Percentiles rank a stretch among this genome's conserved stretches.
Evolutionary conservation across 148 eudicot genomes (phyloP).

Genomic region (Drosera capensis): DNA sequence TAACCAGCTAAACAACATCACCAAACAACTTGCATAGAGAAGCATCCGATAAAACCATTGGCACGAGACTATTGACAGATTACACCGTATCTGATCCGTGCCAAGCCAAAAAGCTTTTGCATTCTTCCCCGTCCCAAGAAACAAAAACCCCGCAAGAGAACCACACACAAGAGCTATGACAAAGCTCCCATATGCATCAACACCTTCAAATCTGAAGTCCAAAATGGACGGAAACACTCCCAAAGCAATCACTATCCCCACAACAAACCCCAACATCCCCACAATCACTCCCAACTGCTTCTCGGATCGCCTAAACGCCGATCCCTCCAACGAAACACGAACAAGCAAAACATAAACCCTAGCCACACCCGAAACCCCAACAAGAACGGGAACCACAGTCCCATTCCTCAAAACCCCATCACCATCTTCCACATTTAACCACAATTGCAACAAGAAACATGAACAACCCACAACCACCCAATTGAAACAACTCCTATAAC

Average conservation of each 20-base stretch:
- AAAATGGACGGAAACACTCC: too few species aligned
- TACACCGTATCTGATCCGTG: neutral
- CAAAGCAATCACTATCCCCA: slow-evolving; percentile 27
- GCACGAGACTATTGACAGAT: neutral
- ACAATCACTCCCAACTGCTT: slow-evolving; percentile 41
- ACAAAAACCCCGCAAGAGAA: neutral
- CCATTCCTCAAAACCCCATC: slow-evolving; percentile 47
- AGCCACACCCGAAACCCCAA: slow-evolving; percentile 31
- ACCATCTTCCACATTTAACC: slow-evolving; percentile 16
- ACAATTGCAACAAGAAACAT: slow-evolving; percentile 37
- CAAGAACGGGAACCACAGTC: slow-evolving; percentile 39
- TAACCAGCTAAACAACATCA: too few species aligned
- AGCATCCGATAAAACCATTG: neutral
- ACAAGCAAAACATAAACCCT: slow-evolving; percentile 32
- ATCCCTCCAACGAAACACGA: slow-evolving; percentile 52
- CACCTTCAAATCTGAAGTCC: too few species aligned
- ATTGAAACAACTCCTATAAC: slow-evolving; percentile 39
- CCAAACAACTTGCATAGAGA: neutral
- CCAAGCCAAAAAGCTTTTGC: neutral
- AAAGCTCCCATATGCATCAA: neutral
- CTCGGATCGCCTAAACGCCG: slow-evolving; percentile 64
- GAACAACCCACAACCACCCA: slow-evolving; percentile 22
- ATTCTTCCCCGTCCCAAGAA: too few species aligned
- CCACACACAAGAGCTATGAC: neutral
- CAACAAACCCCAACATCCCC: slow-evolving; percentile 40